Evolutionary conservation across 208 protist genomes (phyloP), one percentile per base, ranked within the genome.

Genomic region (Acanthamoeba rhysodes): DNA sequence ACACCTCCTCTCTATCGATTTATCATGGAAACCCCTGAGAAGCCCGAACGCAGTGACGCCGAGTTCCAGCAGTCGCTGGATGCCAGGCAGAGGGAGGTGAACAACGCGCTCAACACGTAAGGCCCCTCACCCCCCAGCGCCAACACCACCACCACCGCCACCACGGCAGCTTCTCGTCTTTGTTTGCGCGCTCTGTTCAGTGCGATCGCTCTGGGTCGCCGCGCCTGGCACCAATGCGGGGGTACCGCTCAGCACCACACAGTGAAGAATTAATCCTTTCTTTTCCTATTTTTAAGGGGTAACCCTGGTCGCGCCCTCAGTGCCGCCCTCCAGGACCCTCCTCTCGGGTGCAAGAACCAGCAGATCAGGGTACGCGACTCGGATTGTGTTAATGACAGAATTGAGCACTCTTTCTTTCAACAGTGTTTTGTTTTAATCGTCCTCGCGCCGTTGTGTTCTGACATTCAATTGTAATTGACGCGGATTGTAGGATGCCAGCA

Each of bases 51-150:
- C 80, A 88, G 80, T 88, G 80, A 88, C 34, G 95, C 95, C 80
- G 95, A 96, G 93, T 96, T 95, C 93, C 95, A 96, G 55, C 27
- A 37, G 27, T 93, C 94, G 29, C 94, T 96, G 32, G 57, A 85
- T 14, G 87, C 90, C 9, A 95, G 93, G 80, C 88, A 96, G 80
- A 92, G 41, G 88, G 95, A 96, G 68, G 68, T 95, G 32, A 94
- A 94, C 32, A 96, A 96, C 53, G 59, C 85, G n/a, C 76, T 96
- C 37, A 96, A 96, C 88, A 62, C 45, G 95, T 96, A 95, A 90
- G 20, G 53, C 57, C 34, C 57, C 48, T 22, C 18, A 12, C 76
- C 41, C 76, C n/a, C 18, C 48, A 29, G 6, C 20, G 37, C 37
- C 9, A 32, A 9, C 76, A 64, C 12, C 57, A 16, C 12, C 57